Conservation (phyloP, 345 rosid species). For the Sisymbrium irio region DNA sequence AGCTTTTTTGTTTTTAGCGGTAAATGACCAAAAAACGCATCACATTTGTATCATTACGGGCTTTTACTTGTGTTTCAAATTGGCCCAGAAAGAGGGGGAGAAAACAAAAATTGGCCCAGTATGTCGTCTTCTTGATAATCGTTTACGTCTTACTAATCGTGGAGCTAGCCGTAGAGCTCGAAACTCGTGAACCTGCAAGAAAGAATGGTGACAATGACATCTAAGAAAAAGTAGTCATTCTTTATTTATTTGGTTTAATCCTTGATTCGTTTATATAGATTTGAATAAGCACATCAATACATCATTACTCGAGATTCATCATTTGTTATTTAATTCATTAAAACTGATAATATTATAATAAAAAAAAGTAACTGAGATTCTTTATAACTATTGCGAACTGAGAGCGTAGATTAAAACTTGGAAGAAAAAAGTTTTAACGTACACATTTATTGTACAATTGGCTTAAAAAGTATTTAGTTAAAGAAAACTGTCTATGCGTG, state of each 20-base stretch:
- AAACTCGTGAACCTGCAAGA: no score
- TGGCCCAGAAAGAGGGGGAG: neutral
- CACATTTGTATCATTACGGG: neutral
- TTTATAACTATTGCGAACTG: neutral
- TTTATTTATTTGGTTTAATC: conserved; percentile 18
- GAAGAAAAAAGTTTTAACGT: neutral
- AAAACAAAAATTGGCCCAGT: neutral
- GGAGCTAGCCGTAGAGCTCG: no score
- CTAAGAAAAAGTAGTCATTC: neutral
- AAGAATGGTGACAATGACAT: no score
- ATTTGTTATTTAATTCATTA: neutral
- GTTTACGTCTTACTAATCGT: no score
- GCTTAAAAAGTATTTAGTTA: conserved; percentile 26
- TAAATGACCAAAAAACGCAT: neutral
- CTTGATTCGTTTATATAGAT: neutral
- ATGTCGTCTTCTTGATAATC: no score
- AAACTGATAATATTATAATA: neutral
- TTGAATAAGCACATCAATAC: neutral
- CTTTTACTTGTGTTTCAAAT: neutral
- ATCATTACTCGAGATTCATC: neutral
- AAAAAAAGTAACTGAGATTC: neutral
- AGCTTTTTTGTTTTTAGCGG: neutral
- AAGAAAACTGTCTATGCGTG: conserved; percentile 64
- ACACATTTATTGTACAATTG: neutral
- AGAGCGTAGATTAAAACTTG: neutral